These are phyloP conservation scores for Talaromyces sp. DNA, from an alignment of 2,329 filamentous ascomycete genomes.

Conservation along the genomic window DNA sequence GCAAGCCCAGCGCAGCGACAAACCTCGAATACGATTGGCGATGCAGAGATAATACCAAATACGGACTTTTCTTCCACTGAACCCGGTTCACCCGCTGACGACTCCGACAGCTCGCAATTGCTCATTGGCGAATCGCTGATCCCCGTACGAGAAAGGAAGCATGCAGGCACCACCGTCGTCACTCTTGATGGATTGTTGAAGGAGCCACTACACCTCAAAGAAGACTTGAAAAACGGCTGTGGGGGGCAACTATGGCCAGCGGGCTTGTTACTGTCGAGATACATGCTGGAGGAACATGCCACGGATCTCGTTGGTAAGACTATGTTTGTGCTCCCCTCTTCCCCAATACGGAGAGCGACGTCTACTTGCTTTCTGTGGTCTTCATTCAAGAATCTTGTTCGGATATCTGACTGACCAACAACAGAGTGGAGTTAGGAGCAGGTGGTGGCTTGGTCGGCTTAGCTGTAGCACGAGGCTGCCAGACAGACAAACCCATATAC, in stretches of 20 bases:
- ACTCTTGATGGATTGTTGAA: conserved; percentile 70
- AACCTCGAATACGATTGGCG: background rate
- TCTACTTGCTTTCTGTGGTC: background rate
- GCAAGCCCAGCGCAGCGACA: background rate
- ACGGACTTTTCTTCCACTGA: background rate
- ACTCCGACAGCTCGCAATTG: conserved; percentile 27
- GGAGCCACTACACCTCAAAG: conserved; percentile 67
- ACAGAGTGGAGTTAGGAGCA: conserved; percentile 82
- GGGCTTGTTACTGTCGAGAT: conserved; percentile 79
- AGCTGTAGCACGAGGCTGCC: conserved; percentile 54
- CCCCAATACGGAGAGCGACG: background rate
- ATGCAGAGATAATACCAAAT: background rate
- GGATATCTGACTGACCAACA: conserved; percentile 15
- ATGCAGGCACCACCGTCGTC: conserved; percentile 48
- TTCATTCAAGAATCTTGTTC: too few species aligned
- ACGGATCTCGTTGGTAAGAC: conserved; percentile 59
- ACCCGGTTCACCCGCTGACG: background rate
- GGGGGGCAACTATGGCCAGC: conserved; percentile 94
- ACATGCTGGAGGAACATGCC: conserved; percentile 71
- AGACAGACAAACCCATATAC: conserved; percentile 55
- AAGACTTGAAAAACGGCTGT: conserved; percentile 82
- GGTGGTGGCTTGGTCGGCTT: conserved; percentile 80
- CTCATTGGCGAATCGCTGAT: conserved; percentile 53
- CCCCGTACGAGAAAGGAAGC: conserved; percentile 48
- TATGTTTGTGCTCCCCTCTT: conserved; percentile 57